Base-by-base conservation (phyloP, 2,329 filamentous ascomycete species). In the Tolypocladium guangdongense region DNA sequence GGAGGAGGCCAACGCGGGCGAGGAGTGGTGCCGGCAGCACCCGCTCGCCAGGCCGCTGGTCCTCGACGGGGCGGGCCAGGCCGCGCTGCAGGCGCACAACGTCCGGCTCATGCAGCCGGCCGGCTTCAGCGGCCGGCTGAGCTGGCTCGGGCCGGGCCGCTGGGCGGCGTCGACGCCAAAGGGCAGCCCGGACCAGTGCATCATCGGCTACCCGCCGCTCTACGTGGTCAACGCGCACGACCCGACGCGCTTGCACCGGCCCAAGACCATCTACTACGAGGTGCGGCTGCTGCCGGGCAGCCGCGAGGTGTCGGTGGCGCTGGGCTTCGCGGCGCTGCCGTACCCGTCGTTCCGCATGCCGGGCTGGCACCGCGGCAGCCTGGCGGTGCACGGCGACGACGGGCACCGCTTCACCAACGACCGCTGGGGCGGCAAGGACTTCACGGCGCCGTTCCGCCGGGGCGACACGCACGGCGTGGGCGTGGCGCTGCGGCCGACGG, bases 301-400 rank as follows among this genome's bases (percentile, higher is more conserved):
- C 24, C 59, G 60, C 4, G 75, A 78, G 54, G 68, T 77, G 51
- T 71, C 69, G 39, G 71, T 91, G 1, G 86, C 83, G 0, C 64
- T 92, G 11, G 88, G 88, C 11, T 90, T 83, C 66, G 72, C 79
- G 0, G 87, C 87, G 1, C 79, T 86, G 49, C 88, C 88, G 8
- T 92, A 90, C 63, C 88, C 88, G 7, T 75, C 78, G 0, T 92
- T 89, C 72, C 79, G 88, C 8, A 77, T 91, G 55, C 88, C 88
- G 0, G 88, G 88, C 2, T 92, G 88, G 88, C 86, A 93, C 64
- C 78, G 88, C 36, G 88, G 80, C 20, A 86, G 82, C 57, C 63
- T 91, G 16, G 88, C 77, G 1, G 81, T 92, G n/a, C 88, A 92
- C 65, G 83, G 85, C 48, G 88, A 92, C 66, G 88, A 92, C 66